Percentiles rank a stretch among this genome's conserved stretches.
Evolutionary conservation across 2,329 filamentous ascomycete species (phyloP).

Genomic region (Plenodomus biglobosus): DNA sequence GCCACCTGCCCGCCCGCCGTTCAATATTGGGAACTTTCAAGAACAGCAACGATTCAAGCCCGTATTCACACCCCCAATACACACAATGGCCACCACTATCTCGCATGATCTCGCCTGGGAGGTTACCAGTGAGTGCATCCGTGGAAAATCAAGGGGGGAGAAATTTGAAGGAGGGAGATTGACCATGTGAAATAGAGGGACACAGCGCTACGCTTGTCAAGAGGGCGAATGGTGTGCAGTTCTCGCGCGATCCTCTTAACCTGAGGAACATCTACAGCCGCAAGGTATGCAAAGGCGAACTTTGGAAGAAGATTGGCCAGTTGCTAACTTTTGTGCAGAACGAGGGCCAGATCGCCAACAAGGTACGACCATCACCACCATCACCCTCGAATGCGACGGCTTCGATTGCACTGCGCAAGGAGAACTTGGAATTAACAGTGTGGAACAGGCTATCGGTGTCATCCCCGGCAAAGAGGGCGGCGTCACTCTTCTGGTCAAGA

Average conservation of each 20-base stretch:
- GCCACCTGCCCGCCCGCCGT: conserved; percentile 13
- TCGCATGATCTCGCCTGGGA: conserved; percentile 94
- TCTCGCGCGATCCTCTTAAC: conserved; percentile 95
- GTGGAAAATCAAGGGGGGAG: background rate
- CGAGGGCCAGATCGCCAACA: conserved; percentile 89
- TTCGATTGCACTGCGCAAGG: background rate
- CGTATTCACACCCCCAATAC: conserved; percentile 34
- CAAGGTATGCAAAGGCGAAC: conserved; percentile 63
- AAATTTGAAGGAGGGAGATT: conserved; percentile 9
- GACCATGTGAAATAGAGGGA: conserved; percentile 60
- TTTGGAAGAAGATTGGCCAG: background rate
- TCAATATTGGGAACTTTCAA: conserved; percentile 25
- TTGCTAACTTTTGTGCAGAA: conserved; percentile 58
- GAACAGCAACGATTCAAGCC: conserved; percentile 22
- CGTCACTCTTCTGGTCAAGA: conserved; percentile 83
- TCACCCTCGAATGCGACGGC: conserved; percentile 11
- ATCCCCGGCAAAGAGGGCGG: conserved; percentile 74
- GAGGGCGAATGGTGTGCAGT: conserved; percentile 80
- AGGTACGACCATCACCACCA: conserved; percentile 60
- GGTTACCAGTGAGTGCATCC: conserved; percentile 76
- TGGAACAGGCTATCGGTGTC: conserved; percentile 75
- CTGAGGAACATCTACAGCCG: conserved; percentile 86
- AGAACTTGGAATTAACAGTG: conserved; percentile 5
- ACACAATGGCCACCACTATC: conserved; percentile 61
- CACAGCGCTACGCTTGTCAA: conserved; percentile 93